Evolutionary conservation across 2,329 filamentous ascomycete species (phyloP).

Genomic region (Sphaerostilbella broomeana): DNA sequence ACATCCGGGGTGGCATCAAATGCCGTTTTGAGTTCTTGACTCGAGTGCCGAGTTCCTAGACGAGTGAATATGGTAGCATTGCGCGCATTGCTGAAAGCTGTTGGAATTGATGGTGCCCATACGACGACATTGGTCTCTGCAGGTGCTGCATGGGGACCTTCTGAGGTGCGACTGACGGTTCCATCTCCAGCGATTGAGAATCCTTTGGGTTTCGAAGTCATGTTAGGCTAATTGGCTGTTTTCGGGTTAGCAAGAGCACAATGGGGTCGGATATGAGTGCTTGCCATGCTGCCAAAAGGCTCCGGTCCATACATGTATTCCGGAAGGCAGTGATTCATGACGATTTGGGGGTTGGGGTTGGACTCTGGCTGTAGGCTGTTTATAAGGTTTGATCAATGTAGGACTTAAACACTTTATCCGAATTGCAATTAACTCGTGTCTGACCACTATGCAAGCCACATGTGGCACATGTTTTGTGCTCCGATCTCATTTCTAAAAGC

Average conservation of each 20-base stretch:
- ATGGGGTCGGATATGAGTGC: not conserved
- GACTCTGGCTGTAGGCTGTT: no score
- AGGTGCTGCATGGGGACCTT: not conserved
- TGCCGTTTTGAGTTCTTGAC: not conserved
- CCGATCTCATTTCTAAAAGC: no score
- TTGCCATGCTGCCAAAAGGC: not conserved
- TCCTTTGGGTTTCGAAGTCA: not conserved
- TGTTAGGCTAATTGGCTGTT: not conserved
- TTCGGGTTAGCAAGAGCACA: not conserved
- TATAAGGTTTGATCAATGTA: no score
- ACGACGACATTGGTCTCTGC: not conserved
- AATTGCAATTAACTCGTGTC: no score
- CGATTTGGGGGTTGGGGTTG: no score
- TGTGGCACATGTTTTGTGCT: no score
- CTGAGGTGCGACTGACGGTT: not conserved
- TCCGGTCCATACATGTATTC: no score
- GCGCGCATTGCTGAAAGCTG: not conserved
- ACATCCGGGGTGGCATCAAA: not conserved
- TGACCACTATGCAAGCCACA: no score
- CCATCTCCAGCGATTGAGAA: not conserved
- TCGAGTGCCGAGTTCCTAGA: not conserved
- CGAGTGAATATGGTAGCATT: not conserved
- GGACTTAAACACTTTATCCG: no score
- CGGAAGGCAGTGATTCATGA: no score
- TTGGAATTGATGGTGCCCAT: not conserved